Evolutionary conservation across 2,329 filamentous ascomycete genomes (phyloP).

Genomic region (Fusarium redolens): DNA sequence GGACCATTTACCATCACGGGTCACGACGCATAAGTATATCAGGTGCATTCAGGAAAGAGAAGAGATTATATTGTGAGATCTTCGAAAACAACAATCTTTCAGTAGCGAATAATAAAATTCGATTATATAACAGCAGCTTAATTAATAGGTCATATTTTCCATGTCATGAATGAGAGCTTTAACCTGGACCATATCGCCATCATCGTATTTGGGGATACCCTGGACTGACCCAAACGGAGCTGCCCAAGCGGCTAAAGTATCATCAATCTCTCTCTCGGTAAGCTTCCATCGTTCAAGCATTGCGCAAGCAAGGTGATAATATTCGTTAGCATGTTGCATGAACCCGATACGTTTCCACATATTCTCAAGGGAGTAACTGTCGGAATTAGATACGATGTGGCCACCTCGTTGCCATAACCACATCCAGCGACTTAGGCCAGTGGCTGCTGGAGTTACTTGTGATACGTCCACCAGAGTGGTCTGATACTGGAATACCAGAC

Average conservation of each 20-base stretch:
- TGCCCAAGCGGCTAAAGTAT: neutral
- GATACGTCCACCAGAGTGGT: neutral
- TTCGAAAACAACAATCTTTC: no score
- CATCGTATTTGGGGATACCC: neutral
- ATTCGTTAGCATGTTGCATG: neutral
- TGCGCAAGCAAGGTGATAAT: neutral
- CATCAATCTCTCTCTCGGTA: neutral
- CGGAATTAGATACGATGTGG: accelerated
- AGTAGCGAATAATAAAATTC: no score
- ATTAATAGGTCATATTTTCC: neutral
- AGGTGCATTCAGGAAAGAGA: no score
- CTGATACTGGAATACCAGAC: neutral
- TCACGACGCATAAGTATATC: no score
- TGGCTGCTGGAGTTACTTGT: neutral
- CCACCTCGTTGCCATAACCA: neutral
- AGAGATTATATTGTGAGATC: no score
- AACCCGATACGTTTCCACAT: neutral
- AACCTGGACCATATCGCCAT: neutral
- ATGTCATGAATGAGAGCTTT: neutral
- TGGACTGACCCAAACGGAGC: neutral
- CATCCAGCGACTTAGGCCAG: neutral
- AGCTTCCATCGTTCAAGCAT: neutral
- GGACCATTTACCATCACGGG: no score
- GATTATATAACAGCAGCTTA: no score
- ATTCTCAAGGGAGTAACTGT: neutral